Conservation (phyloP, 345 rosid species). For the Dovyalis caffra region DNA sequence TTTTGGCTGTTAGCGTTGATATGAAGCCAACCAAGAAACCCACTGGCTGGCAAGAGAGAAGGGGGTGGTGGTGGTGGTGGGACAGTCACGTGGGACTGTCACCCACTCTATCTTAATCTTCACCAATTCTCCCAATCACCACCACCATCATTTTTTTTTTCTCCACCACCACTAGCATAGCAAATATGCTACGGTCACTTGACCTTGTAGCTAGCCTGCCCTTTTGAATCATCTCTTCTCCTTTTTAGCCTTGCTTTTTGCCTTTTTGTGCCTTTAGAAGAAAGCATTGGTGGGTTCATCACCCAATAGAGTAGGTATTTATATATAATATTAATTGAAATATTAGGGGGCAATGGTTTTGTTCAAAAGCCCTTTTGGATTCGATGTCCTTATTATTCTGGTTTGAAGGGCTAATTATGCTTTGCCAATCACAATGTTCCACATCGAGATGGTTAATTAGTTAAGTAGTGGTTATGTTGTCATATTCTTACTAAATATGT, state of each 20-base stretch:
- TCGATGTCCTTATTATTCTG: conserved; percentile 19
- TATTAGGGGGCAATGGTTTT: conserved; percentile 2
- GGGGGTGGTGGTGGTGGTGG: conserved; percentile 53
- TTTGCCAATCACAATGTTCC: conserved; percentile 7
- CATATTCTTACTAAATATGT: not conserved
- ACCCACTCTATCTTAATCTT: conserved; percentile 38
- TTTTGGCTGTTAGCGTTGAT: conserved; percentile 87
- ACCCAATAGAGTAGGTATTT: conserved; percentile 3
- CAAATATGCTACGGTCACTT: conserved; percentile 33
- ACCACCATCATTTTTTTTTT: not conserved
- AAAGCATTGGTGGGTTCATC: conserved; percentile 25
- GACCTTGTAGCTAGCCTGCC: not conserved
- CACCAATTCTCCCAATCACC: conserved; percentile 16
- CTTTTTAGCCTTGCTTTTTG: conserved; percentile 18
- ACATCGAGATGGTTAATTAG: conserved; percentile 6
- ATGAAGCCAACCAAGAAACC: conserved; percentile 74
- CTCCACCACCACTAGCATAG: conserved; percentile 10
- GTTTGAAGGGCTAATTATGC: conserved; percentile 1
- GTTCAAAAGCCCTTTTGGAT: not conserved
- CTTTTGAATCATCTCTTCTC: conserved; percentile 8
- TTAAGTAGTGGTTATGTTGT: not conserved
- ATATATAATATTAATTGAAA: not conserved
- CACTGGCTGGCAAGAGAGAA: conserved; percentile 21
- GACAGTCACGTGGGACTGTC: conserved; percentile 78
- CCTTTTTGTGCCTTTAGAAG: conserved; percentile 24